Percentiles rank a stretch among this genome's conserved stretches.
phyloP scores from a whole-genome alignment of 208 protist genomes.

The Wallacemonas sp. region DNA sequence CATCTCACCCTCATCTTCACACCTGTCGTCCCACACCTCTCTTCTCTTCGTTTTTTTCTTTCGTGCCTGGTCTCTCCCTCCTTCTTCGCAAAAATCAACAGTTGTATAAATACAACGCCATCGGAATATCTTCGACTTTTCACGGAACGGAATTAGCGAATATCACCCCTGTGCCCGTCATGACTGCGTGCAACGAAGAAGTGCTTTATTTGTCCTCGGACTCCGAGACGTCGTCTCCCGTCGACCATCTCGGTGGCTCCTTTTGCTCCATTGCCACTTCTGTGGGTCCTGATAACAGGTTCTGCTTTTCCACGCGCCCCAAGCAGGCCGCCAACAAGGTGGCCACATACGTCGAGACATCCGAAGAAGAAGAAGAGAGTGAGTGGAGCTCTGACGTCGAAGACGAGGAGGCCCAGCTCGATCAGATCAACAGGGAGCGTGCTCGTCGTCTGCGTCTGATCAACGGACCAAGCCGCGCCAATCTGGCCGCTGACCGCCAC shows the following conservation, averaged over 20 bases:
- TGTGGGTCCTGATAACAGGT: conserved; percentile 29
- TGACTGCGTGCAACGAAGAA: conserved; percentile 10
- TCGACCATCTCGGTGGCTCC: conserved; percentile 28
- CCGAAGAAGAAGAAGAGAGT: conserved; percentile 31
- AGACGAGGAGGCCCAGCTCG: conserved; percentile 9
- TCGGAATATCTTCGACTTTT: conserved; percentile 3
- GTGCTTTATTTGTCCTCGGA: conserved; percentile 27
- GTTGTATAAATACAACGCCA: conserved; percentile 6
- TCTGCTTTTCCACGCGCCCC: conserved; percentile 21
- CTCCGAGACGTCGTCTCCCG: conserved; percentile 23
- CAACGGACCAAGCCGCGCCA: conserved; percentile 44
- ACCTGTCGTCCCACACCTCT: neutral
- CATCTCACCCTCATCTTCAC: too few relatives aligned
- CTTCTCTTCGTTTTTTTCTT: neutral
- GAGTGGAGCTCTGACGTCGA: conserved; percentile 17
- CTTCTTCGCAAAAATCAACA: neutral
- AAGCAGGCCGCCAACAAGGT: conserved; percentile 16
- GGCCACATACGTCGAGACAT: conserved; percentile 18
- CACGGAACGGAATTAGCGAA: neutral
- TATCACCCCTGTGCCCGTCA: neutral
- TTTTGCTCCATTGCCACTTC: conserved; percentile 42
- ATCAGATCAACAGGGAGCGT: neutral
- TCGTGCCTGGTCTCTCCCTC: neutral
- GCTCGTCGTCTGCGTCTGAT: conserved; percentile 17
- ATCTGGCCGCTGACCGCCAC: conserved; percentile 54